Evolutionary conservation across 208 protist species (phyloP).

Genomic region (Jaenimonas drosophilae): DNA sequence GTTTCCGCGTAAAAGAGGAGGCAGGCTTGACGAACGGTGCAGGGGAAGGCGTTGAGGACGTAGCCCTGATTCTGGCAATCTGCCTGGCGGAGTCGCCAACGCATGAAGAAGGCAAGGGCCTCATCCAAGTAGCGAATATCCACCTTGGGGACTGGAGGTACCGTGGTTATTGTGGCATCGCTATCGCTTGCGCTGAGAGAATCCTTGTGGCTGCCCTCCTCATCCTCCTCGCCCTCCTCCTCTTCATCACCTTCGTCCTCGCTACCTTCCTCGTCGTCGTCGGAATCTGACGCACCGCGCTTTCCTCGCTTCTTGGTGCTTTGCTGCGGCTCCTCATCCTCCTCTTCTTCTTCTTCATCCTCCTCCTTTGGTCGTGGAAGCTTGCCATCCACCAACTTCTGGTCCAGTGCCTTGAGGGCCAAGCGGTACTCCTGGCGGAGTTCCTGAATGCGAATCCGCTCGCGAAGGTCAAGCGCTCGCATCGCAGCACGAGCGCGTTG

Average conservation of each 20-base stretch:
- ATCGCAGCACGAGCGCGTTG: slow-evolving; percentile 15
- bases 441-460: slow-evolving; percentile 38
- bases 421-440: slow-evolving; percentile 64
- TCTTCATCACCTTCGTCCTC: slow-evolving; percentile 15
- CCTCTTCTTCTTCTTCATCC: slow-evolving; percentile 25
- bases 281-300: not conserved
- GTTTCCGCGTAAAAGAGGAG: slow-evolving; percentile 59
- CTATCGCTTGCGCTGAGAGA: not conserved
- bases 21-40: slow-evolving; percentile 71
- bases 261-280: slow-evolving; percentile 12
- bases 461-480: slow-evolving; percentile 21
- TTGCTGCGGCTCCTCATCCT: slow-evolving; percentile 13
- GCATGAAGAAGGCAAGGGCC: slow-evolving; percentile 67
- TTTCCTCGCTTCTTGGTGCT: slow-evolving; percentile 4
- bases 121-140: slow-evolving; percentile 50
- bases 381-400: slow-evolving; percentile 37
- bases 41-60: slow-evolving; percentile 81
- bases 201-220: slow-evolving; percentile 1
- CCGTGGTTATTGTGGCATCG: not conserved
- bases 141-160: slow-evolving; percentile 3
- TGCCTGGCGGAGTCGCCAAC: slow-evolving; percentile 72
- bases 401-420: slow-evolving; percentile 26
- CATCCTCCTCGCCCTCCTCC: slow-evolving; percentile 6
- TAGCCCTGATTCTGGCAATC: slow-evolving; percentile 88
- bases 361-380: slow-evolving; percentile 25